phyloP scores from a whole-genome alignment of 345 rosid genomes.

The Populus alba region DNA sequence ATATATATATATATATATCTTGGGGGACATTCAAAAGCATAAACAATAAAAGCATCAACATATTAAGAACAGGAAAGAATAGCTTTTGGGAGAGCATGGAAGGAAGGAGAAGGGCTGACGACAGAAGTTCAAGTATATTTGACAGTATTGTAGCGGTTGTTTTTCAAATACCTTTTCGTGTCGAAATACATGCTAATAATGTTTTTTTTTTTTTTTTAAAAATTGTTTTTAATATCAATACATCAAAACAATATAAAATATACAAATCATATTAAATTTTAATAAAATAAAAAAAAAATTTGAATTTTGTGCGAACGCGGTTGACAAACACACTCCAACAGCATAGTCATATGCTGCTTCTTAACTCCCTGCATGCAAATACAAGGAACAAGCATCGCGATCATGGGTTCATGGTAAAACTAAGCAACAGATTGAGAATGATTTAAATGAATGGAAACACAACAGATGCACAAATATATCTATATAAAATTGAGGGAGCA shows the following conservation, averaged over 20 bases:
- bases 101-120: conserved; percentile 82
- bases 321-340: no score
- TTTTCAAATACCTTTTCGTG: no score
- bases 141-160: no score
- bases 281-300: no score
- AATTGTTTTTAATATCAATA: no score
- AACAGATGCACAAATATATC: not conserved
- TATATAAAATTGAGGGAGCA: not conserved
- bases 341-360: conserved; percentile 40
- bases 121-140: conserved; percentile 69
- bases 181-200: no score
- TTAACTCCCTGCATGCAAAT: conserved; percentile 52
- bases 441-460: not conserved
- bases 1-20: no score
- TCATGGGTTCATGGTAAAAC: conserved; percentile 9
- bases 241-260: no score
- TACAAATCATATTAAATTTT: no score
- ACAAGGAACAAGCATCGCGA: not conserved
- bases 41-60: not conserved
- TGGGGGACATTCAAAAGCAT: not conserved
- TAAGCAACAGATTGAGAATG: conserved; percentile 8
- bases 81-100: conserved; percentile 69
- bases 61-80: not conserved
- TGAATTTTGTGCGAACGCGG: no score
- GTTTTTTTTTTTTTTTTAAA: no score